A percentile compares a stretch with the other conserved stretches of the same genome.
Evolutionary conservation across 169 alveolate species (phyloP).

Genomic region (Plasmodium adleri): DNA sequence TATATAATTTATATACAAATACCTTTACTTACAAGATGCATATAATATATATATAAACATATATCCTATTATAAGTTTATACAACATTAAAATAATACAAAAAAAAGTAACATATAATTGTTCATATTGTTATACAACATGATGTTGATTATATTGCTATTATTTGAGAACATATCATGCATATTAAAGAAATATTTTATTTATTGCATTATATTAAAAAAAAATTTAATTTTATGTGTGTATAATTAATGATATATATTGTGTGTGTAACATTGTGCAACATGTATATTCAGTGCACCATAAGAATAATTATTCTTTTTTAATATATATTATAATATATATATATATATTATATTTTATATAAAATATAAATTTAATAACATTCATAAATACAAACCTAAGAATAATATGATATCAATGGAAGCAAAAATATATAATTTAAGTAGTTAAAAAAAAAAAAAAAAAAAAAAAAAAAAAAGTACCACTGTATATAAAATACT

Average conservation of each 20-base stretch:
- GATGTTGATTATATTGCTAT: constrained; percentile 26
- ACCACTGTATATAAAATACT: constrained; percentile 15
- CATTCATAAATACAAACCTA: constrained; percentile 5
- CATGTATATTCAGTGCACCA: constrained; percentile 73
- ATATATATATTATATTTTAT: constrained; percentile 11
- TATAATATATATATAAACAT: constrained; percentile 20
- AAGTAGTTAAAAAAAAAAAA: constrained; percentile 18
- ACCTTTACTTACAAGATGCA: constrained; percentile 39
- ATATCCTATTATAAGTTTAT: constrained; percentile 26
- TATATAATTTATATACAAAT: constrained; percentile 6
- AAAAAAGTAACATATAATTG: constrained; percentile 19
- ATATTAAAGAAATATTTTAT: constrained; percentile 45
- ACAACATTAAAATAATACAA: constrained; percentile 45
- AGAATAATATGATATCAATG: constrained; percentile 12
- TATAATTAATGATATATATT: constrained; percentile 18
- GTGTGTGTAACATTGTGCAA: constrained; percentile 75
- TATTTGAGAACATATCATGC: constrained; percentile 34
- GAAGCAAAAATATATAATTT: constrained; percentile 7
- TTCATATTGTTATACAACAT: constrained; percentile 17
- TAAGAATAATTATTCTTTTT: constrained; percentile 31
- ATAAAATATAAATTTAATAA: too few relatives aligned
- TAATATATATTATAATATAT: constrained; percentile 3
- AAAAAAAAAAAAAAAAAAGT: constrained; percentile 27
- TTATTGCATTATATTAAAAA: constrained; percentile 25
- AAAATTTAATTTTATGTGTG: constrained; percentile 52